phyloP scores from a whole-genome alignment of 148 eudicot genomes.

The Silene latifolia region DNA sequence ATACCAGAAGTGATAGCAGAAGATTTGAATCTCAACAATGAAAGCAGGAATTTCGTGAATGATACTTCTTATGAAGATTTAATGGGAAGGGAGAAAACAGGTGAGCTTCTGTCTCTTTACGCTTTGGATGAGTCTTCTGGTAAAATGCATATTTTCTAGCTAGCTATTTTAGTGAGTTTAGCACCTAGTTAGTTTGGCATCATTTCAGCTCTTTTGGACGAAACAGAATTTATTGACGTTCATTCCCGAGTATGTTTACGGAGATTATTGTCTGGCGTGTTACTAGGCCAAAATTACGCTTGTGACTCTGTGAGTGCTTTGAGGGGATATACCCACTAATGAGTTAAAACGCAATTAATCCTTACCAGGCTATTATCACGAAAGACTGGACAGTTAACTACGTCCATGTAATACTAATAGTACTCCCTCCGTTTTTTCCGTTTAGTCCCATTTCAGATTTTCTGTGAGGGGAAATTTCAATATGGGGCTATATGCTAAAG shows the following conservation, averaged over 20 bases:
- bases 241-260: background rate
- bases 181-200: background rate
- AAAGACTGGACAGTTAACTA: background rate
- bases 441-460: background rate
- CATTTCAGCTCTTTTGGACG: background rate
- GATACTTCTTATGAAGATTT: background rate
- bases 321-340: background rate
- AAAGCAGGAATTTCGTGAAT: background rate
- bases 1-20: conserved; percentile 32
- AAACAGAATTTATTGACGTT: background rate
- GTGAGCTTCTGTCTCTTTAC: conserved; percentile 4
- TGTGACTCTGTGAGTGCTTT: background rate
- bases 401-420: background rate
- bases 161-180: background rate
- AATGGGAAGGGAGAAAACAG: conserved; percentile 15
- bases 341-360: background rate
- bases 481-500: background rate
- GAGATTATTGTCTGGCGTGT: background rate
- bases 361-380: background rate
- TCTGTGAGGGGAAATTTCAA: background rate
- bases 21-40: conserved; percentile 14
- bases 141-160: background rate
- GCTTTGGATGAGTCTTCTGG: background rate
- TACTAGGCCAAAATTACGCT: background rate
- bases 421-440: background rate